These are phyloP conservation scores for Tetracentron sinense DNA, from an alignment of 164 flowering plant species.

Conservation along the genomic window DNA sequence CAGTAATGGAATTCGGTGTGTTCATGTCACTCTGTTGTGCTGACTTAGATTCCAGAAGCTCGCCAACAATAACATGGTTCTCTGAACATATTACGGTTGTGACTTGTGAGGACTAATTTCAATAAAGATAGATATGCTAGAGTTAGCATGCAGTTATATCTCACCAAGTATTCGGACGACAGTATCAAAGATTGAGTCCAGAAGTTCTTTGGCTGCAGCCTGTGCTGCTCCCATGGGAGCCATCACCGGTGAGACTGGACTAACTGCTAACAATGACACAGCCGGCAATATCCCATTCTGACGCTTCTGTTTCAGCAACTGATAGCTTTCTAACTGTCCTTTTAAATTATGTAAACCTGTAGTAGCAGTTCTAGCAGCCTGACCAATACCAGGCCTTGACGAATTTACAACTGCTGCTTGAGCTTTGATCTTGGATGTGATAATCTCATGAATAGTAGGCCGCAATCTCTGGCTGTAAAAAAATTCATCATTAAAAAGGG, in stretches of 20 bases:
- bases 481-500: background rate
- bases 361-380: conserved; percentile 32
- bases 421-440: conserved; percentile 79
- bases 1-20: conserved; percentile 58
- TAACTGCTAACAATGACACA: conserved; percentile 68
- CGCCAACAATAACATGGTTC: conserved; percentile 95
- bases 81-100: conserved; percentile 39
- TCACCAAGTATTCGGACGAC: conserved; percentile 78
- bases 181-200: conserved; percentile 73
- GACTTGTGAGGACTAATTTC: conserved; percentile 2
- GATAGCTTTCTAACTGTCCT: conserved; percentile 58
- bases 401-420: conserved; percentile 50
- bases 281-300: conserved; percentile 59
- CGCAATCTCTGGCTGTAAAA: conserved; percentile 81
- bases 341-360: conserved; percentile 51
- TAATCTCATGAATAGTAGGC: conserved; percentile 87
- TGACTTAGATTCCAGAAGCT: conserved; percentile 77
- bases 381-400: conserved; percentile 47
- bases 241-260: conserved; percentile 94
- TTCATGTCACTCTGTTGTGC: conserved; percentile 52
- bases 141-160: conserved; percentile 13
- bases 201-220: conserved; percentile 78
- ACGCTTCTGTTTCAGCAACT: conserved; percentile 62
- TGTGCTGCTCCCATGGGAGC: conserved; percentile 90
- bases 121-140: background rate